Percentiles rank a stretch among this genome's conserved stretches.
Evolutionary conservation across 805 yeast species (phyloP).

Genomic region (Wickerhamiella shivajii): DNA sequence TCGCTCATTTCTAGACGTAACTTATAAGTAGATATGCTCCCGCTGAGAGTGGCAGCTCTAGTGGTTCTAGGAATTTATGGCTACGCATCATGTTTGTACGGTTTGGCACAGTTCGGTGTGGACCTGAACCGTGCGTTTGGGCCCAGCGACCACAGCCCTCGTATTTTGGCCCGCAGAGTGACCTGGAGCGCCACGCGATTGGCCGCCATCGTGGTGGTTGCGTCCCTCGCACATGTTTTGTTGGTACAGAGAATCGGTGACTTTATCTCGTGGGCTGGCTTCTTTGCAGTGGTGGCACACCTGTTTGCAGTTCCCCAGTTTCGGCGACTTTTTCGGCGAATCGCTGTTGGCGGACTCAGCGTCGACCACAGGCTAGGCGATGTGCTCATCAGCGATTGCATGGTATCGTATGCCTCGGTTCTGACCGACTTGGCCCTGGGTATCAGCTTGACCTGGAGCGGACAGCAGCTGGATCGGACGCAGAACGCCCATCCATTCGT

Average conservation of each 20-base stretch:
- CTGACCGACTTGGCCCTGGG: constrained; percentile 51
- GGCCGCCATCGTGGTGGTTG: constrained; percentile 1
- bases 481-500: constrained; percentile 24
- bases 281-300: constrained; percentile 30
- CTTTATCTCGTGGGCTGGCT: constrained; percentile 1
- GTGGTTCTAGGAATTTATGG: constrained; percentile 1
- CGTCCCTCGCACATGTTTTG: background rate
- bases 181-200: constrained; percentile 1
- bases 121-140: background rate
- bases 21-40: background rate
- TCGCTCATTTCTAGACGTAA: background rate
- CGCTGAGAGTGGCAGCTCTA: background rate
- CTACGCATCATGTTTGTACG: background rate
- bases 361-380: constrained; percentile 51
- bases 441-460: constrained; percentile 53
- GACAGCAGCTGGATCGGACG: constrained; percentile 42
- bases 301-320: constrained; percentile 28
- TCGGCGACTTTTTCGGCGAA: constrained; percentile 30
- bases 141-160: background rate
- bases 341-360: constrained; percentile 47
- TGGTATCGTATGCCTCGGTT: constrained; percentile 69
- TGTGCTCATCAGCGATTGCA: constrained; percentile 66
- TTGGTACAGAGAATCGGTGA: too few species aligned
- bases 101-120: background rate
- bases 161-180: background rate